These are phyloP conservation scores for Puccinia polysora DNA, from an alignment of 1,284 basidiomycete species.

Conservation along the genomic window DNA sequence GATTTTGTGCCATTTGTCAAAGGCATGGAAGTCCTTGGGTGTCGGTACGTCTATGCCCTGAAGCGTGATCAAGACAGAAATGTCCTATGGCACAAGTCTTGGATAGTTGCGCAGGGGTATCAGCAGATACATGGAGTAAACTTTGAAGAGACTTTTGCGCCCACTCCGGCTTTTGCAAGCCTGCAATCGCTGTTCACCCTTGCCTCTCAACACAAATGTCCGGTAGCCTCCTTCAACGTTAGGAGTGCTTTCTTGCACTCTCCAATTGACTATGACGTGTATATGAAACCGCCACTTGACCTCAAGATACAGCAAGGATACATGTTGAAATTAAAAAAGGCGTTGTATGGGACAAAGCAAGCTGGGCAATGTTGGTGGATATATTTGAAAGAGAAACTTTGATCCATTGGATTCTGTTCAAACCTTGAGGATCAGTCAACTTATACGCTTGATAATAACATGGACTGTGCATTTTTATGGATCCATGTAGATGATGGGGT, in stretches of 20 bases:
- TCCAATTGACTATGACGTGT: conserved; percentile 1
- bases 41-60: not conserved
- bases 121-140: conserved; percentile 2
- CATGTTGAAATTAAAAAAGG: conserved; percentile 4
- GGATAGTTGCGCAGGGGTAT: not conserved
- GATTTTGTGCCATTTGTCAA: not conserved
- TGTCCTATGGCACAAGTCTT: not conserved
- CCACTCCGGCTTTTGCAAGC: too few relatives aligned
- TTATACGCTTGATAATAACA: not conserved
- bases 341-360: conserved; percentile 15
- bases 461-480: not conserved
- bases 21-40: not conserved
- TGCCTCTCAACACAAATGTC: not conserved
- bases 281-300: not conserved
- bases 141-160: too few relatives aligned
- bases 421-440: conserved; percentile 2
- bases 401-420: not conserved
- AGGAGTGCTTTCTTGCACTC: not conserved
- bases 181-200: not conserved
- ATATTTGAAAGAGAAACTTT: not conserved
- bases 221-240: not conserved
- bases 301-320: not conserved
- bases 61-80: not conserved
- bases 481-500: conserved; percentile 11
- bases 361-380: conserved; percentile 6